These are phyloP conservation scores for Fennellomyces sp. DNA, from an alignment of 371 early-diverging fungal species.

Conservation along the genomic window DNA sequence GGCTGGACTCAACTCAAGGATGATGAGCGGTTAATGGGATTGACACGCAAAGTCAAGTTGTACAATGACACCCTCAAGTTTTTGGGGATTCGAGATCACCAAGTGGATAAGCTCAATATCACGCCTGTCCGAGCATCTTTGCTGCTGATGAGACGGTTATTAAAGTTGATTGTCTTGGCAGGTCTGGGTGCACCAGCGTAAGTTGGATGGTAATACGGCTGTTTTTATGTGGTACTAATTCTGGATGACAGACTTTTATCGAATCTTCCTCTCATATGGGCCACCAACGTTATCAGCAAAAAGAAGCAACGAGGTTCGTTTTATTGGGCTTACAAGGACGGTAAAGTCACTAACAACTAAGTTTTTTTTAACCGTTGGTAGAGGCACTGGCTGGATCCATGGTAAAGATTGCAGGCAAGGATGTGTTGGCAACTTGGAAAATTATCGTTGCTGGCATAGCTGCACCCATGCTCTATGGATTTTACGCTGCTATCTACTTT, in stretches of 20 bases:
- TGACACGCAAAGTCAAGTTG: conserved; percentile 70
- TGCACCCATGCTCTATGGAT: conserved; percentile 75
- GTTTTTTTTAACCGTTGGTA: too few relatives aligned
- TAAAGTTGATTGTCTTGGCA: conserved; percentile 70
- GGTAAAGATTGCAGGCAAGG: conserved; percentile 92
- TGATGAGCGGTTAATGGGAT: conserved; percentile 59
- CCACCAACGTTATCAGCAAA: conserved; percentile 71
- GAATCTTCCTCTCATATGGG: conserved; percentile 77
- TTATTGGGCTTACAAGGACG: too few relatives aligned
- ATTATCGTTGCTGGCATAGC: conserved; percentile 79
- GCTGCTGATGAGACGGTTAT: conserved; percentile 63
- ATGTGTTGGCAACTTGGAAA: conserved; percentile 97
- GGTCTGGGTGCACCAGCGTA: conserved; percentile 87
- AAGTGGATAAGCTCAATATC: conserved; percentile 84
- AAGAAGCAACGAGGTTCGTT: conserved; percentile 80
- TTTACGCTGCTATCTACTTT: conserved; percentile 63
- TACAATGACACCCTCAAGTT: conserved; percentile 87
- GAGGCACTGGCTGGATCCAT: conserved; percentile 90
- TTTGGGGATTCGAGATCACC: conserved; percentile 94
- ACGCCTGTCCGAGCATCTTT: conserved; percentile 68
- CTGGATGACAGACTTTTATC: conserved; percentile 54
- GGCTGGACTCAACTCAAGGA: conserved; percentile 78
- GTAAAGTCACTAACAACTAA: too few relatives aligned
- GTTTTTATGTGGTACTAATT: not conserved
- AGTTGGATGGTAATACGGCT: conserved; percentile 14